Base-by-base conservation (phyloP, 495 filamentous ascomycete genomes). In the Daldinia decipiens region DNA sequence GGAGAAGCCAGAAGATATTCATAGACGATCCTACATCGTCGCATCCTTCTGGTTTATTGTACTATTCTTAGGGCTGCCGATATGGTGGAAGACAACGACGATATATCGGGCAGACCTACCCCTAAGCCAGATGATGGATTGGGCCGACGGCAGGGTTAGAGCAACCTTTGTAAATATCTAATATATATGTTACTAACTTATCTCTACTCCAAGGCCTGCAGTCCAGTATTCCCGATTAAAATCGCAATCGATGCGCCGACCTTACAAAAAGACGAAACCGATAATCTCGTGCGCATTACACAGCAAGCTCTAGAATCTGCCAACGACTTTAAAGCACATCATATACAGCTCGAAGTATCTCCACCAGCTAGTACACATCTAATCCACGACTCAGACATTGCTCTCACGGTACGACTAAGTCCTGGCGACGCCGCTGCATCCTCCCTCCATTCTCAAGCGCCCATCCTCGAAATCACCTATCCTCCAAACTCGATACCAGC, bases 1-100 rank as follows among this genome's bases (percentile, higher is more conserved):
- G 53, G 94, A 97, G 79, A 89, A 87, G 59, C 79, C 85, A 40
- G 87, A 90, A 65, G 88, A 89, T 57, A 82, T 92, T 21, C 86
- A 85, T 73, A 85, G 87, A 47, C 90, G 94, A 55, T 85, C 86
- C 58, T 83, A 81, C 59, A 91, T 98, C 51, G 90, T 99, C 72
- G 79, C 92, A 56, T 94, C 95, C 5, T 98, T 98, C 74, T 98
- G 95, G 96, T 82, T 87, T 19, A 89, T 97, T 15, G 93, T 96
- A 12, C 76, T 97, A 26, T 87, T 91, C 34, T 82, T 98, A 17
- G 96, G 95, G 17, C 80, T 98, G 66, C 95, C 95, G 70, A 90
- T 97, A 89, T 99, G 95, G 95, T 93, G 93, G 89, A 89, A 89
- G 77, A 98, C 95, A n/a, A 98, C 96, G 0, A 90, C 92, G 0